Evolutionary conservation across 768 basidiomycete genomes (phyloP).

Genomic region (Collybiopsis luxurians): DNA sequence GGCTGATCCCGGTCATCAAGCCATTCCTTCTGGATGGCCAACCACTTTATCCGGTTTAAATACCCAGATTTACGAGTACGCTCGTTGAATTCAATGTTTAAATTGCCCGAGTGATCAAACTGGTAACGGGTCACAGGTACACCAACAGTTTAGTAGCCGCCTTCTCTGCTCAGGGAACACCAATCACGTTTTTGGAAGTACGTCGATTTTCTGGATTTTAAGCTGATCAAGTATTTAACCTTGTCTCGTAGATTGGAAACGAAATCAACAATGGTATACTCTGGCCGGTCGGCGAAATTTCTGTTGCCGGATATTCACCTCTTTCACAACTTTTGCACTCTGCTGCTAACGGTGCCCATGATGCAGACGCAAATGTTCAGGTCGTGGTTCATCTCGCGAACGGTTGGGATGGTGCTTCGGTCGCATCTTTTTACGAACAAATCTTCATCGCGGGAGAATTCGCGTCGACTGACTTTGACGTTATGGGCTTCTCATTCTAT

Average conservation of each 20-base stretch:
- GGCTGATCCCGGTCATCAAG: constrained; percentile 65
- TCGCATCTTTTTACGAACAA: constrained; percentile 47
- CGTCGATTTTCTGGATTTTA: not conserved
- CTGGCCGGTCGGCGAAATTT: constrained; percentile 58
- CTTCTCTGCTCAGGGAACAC: constrained; percentile 52
- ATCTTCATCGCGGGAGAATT: constrained; percentile 55
- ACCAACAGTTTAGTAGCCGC: constrained; percentile 49
- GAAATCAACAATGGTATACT: constrained; percentile 66
- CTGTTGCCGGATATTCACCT: constrained; percentile 46
- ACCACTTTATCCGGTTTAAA: constrained; percentile 47
- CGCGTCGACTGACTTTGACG: constrained; percentile 46
- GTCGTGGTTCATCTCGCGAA: constrained; percentile 62
- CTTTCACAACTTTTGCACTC: constrained; percentile 61
- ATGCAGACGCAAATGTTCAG: constrained; percentile 38
- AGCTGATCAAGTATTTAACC: not conserved
- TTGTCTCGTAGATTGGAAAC: constrained; percentile 48
- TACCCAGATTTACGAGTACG: constrained; percentile 37
- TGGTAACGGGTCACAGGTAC: constrained; percentile 37
- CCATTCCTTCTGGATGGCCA: constrained; percentile 40
- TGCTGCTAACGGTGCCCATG: constrained; percentile 51
- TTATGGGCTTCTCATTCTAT: constrained; percentile 65
- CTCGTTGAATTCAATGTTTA: no score
- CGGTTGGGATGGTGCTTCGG: constrained; percentile 49
- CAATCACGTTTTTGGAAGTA: constrained; percentile 51
- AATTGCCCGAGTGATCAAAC: no score